Evolutionary conservation across 306 rosid genomes (phyloP).

Genomic region (Cicer judaicum): DNA sequence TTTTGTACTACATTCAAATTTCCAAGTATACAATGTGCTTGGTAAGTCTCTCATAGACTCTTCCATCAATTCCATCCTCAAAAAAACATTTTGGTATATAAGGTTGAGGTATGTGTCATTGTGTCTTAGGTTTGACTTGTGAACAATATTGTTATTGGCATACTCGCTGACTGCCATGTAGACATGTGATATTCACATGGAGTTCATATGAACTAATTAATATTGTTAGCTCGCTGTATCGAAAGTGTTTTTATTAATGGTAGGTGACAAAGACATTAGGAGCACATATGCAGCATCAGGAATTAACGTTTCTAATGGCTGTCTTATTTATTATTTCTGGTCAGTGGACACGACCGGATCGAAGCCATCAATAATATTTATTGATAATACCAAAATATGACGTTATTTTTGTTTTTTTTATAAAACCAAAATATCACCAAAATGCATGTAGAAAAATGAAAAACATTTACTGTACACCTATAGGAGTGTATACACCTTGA

Average conservation of each 20-base stretch:
- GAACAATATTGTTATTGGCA: constrained; percentile 17
- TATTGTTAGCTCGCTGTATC: neutral
- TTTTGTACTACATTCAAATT: neutral
- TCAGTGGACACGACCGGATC: neutral
- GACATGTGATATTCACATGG: constrained; percentile 22
- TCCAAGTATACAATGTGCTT: constrained; percentile 35
- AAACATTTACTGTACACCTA: no score
- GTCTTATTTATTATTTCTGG: neutral
- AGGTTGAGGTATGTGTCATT: constrained; percentile 1
- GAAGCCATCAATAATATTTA: neutral
- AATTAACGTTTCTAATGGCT: neutral
- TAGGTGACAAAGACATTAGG: neutral
- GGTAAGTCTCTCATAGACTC: constrained; percentile 29
- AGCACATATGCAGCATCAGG: neutral
- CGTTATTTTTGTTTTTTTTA: neutral
- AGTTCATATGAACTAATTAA: neutral
- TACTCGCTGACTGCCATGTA: neutral
- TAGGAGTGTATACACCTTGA: no score
- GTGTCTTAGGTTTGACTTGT: constrained; percentile 33
- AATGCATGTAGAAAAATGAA: no score
- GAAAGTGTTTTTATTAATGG: neutral
- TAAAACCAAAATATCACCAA: no score
- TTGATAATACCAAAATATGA: neutral
- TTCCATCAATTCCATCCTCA: constrained; percentile 23
- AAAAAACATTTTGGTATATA: neutral